Conservation (phyloP, 495 filamentous ascomycete genomes). For the Penicillium angulare region DNA sequence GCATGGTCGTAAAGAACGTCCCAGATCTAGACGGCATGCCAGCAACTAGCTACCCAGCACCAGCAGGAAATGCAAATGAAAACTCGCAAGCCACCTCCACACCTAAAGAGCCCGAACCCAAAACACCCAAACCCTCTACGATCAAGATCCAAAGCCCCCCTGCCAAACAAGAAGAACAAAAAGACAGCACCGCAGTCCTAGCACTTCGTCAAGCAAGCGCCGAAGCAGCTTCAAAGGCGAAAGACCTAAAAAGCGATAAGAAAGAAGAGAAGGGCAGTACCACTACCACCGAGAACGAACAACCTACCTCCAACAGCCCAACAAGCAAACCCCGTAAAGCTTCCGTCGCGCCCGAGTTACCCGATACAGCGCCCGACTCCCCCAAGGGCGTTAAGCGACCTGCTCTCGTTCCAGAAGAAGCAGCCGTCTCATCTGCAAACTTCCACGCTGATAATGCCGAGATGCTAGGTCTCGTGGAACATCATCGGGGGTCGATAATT, state of each 20-base stretch:
- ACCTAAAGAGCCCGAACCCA: slow-evolving; percentile 30
- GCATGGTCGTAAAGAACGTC: slow-evolving; percentile 65
- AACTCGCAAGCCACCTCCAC: too few relatives aligned
- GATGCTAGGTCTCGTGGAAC: slow-evolving; percentile 37
- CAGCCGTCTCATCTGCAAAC: slow-evolving; percentile 44
- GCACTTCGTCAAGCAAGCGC: slow-evolving; percentile 64
- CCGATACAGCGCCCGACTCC: slow-evolving; percentile 31
- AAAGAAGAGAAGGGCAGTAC: slow-evolving; percentile 19
- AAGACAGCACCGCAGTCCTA: slow-evolving; percentile 43
- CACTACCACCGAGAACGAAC: slow-evolving; percentile 6
- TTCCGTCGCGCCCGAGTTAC: slow-evolving; percentile 35
- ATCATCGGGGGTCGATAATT: slow-evolving; percentile 47
- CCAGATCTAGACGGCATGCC: slow-evolving; percentile 37
- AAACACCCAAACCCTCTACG: slow-evolving; percentile 36
- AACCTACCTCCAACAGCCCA: neutral
- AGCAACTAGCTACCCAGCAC: slow-evolving; percentile 46
- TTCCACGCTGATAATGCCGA: slow-evolving; percentile 44
- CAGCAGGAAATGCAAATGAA: too few relatives aligned
- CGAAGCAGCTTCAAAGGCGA: slow-evolving; percentile 67
- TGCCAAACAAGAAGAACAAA: slow-evolving; percentile 27
- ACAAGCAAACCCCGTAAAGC: slow-evolving; percentile 12
- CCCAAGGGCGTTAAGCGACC: slow-evolving; percentile 31
- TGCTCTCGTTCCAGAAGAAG: slow-evolving; percentile 37
- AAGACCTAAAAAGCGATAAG: slow-evolving; percentile 28
- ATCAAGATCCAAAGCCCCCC: slow-evolving; percentile 47